Evolutionary conservation across 306 rosid species (phyloP).

Genomic region (Prunus mira): DNA sequence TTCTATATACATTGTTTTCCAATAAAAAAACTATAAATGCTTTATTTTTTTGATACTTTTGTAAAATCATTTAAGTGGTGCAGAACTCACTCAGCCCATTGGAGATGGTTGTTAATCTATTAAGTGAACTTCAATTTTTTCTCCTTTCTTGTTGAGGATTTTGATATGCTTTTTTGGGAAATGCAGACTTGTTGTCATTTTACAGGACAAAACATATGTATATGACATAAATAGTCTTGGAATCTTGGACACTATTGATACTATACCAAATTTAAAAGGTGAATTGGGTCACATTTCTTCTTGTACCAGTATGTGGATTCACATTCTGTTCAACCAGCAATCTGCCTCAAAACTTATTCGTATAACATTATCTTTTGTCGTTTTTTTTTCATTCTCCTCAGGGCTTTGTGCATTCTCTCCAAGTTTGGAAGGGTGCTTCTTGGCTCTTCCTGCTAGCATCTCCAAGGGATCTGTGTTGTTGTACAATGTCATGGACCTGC

Average conservation of each 20-base stretch:
- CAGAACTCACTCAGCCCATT: not conserved
- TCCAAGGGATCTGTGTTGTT: slow-evolving; percentile 75
- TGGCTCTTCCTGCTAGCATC: slow-evolving; percentile 92
- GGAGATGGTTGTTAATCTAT: not conserved
- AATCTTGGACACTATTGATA: slow-evolving; percentile 83
- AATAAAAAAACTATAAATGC: not conserved
- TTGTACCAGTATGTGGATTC: not conserved
- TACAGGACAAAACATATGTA: slow-evolving; percentile 82
- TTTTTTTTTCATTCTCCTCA: slow-evolving; percentile 20
- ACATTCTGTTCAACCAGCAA: slow-evolving; percentile 20
- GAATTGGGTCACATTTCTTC: slow-evolving; percentile 27
- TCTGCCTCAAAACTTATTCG: not conserved
- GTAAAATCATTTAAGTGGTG: not conserved
- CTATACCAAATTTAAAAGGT: slow-evolving; percentile 85
- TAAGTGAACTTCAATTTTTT: slow-evolving; percentile 8
- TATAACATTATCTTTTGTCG: not conserved
- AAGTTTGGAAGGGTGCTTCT: slow-evolving; percentile 71
- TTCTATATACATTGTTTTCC: not conserved
- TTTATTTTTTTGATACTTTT: not conserved
- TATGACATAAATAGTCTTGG: slow-evolving; percentile 74
- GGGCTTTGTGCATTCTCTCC: slow-evolving; percentile 92
- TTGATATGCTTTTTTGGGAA: slow-evolving; percentile 20
- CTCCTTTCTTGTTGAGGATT: slow-evolving; percentile 27
- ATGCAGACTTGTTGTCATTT: slow-evolving; percentile 86
- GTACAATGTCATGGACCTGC: slow-evolving; percentile 83